phyloP scores from a whole-genome alignment of 1,284 basidiomycete species.

The Porodaedalea pini region DNA sequence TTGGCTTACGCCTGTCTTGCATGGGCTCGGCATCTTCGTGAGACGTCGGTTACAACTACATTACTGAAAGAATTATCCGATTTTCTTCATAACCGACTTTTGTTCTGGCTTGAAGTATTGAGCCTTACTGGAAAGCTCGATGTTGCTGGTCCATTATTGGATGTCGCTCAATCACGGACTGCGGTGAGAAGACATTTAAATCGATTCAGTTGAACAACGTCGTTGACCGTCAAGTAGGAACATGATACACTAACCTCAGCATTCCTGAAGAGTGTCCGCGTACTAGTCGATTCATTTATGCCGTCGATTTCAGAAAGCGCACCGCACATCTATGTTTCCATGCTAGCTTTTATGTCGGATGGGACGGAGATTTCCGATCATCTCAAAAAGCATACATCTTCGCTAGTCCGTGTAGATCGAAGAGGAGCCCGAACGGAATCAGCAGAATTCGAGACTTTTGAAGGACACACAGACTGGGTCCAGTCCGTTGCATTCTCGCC shows the following conservation, averaged over 20 bases:
- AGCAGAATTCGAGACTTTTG: background rate
- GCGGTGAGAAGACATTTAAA: no score
- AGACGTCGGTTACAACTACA: background rate
- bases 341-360: background rate
- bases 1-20: background rate
- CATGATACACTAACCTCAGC: background rate
- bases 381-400: background rate
- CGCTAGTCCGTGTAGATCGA: background rate
- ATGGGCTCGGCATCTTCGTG: background rate
- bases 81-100: background rate
- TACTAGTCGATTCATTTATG: background rate
- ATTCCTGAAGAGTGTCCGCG: no score
- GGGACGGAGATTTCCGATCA: background rate
- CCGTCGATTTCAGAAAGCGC: background rate
- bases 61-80: background rate
- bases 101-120: background rate
- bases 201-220: background rate
- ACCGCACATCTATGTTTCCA: background rate
- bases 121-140: background rate
- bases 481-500: constrained; percentile 9
- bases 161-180: background rate
- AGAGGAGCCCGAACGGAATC: background rate
- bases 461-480: background rate
- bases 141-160: background rate
- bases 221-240: background rate